A percentile compares a stretch with the other conserved stretches of the same genome.
Conservation (phyloP, 192 early-diverging fungal genomes). For the Chytriomyces sp. region DNA sequence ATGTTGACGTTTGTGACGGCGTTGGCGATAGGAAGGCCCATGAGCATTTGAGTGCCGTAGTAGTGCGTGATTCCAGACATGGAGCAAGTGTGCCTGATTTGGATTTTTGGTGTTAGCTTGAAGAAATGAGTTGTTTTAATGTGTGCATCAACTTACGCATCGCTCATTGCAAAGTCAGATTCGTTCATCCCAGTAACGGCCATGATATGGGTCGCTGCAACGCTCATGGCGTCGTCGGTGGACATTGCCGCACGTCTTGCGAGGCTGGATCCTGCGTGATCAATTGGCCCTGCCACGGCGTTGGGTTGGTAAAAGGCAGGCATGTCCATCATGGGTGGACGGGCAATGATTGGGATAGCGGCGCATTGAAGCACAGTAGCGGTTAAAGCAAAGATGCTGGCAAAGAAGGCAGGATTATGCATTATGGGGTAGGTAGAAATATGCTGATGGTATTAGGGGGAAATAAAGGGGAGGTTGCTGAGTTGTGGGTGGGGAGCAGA, state of each 20-base stretch:
- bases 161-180: background rate
- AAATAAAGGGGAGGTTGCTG: too few relatives aligned
- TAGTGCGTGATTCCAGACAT: conserved; percentile 8
- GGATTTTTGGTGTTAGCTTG: background rate
- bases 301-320: conserved; percentile 12
- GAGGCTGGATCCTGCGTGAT: too few relatives aligned
- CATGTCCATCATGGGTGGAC: background rate
- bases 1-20: conserved; percentile 24
- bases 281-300: background rate
- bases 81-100: background rate
- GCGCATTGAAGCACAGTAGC: background rate
- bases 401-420: conserved; percentile 10
- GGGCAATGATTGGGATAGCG: background rate
- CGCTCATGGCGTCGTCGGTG: background rate
- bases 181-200: background rate
- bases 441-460: background rate
- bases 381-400: conserved; percentile 7
- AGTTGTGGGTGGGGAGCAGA: too few relatives aligned
- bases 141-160: conserved; percentile 7
- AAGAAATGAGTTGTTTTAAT: too few relatives aligned
- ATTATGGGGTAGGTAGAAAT: conserved; percentile 9
- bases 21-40: conserved; percentile 28
- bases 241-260: background rate
- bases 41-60: conserved; percentile 5
- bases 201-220: background rate